Base-by-base conservation (phyloP, 768 basidiomycete species). In the Favolaschia claudopus region DNA sequence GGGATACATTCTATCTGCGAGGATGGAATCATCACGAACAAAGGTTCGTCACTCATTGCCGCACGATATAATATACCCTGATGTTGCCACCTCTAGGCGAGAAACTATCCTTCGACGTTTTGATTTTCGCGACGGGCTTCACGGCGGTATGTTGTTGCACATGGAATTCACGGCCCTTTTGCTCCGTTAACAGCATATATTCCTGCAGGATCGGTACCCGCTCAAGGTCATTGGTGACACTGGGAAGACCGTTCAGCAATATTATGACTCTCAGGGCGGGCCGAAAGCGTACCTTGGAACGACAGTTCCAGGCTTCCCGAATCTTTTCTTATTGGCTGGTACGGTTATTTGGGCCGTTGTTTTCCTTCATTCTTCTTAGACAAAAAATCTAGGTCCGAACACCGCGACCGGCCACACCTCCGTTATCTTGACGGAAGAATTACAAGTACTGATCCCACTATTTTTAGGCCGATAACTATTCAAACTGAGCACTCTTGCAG, bases 1-100 rank as follows among this genome's bases (percentile, higher is more conserved):
- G 68, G 62, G 10, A 82, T 87, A 42, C 78, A 81, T n/a, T 67
- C 69, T 5, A 68, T 87, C 36, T 80, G 80, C 3, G 77, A 80
- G 58, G 74, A 82, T 31, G 85, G 85, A 2, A 74, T 87, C 57
- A 74, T 77, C 64, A 71, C 84, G 22, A 70, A 73, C 39, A 71
- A 71, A 50, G 82, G 82, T 70, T 51, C 44, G 61, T 44, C 38
- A 7, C n/a, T 28, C 7, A 33, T 25, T 37, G 45, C 31, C n/a
- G n/a, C n/a, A n/a, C n/a, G n/a, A n/a, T n/a, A n/a, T n/a, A n/a
- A n/a, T n/a, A n/a, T n/a, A n/a, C n/a, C n/a, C n/a, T n/a, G n/a
- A 28, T 12, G 28, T 32, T 3, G 3, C 48, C 32, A 49, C 64
- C 50, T 22, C 5, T 49, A 76, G 73, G 75, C 22, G 69, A 75